phyloP scores from a whole-genome alignment of 148 eudicot species.

The Vaccinium vitisidaea region DNA sequence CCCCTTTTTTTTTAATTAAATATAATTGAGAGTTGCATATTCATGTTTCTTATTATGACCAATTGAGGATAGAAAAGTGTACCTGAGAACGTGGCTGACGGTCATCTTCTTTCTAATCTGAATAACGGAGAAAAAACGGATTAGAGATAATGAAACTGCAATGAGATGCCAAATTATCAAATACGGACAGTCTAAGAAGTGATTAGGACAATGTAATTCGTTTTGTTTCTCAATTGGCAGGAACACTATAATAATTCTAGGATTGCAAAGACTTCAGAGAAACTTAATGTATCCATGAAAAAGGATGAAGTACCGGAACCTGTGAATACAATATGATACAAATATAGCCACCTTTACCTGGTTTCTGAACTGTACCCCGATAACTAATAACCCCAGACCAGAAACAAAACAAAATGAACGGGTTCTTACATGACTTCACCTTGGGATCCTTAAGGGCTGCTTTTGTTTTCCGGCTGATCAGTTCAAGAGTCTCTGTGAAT shows the following conservation, averaged over 20 bases:
- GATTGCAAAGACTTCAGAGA: conserved; percentile 10
- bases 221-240: conserved; percentile 2
- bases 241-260: not conserved
- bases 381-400: not conserved
- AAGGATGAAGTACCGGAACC: not conserved
- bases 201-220: not conserved
- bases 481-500: conserved; percentile 67
- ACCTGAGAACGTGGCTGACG: conserved; percentile 69
- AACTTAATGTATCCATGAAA: not conserved
- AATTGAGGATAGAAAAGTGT: conserved; percentile 15
- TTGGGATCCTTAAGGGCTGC: conserved; percentile 94
- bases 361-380: not conserved
- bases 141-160: conserved; percentile 10
- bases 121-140: conserved; percentile 15
- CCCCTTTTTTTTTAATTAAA: not conserved
- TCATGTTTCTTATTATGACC: not conserved
- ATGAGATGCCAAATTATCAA: not conserved
- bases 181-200: not conserved
- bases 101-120: conserved; percentile 79
- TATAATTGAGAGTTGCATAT: not conserved
- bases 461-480: conserved; percentile 67
- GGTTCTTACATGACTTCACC: conserved; percentile 98
- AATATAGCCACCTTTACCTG: not conserved
- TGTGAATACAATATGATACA: not conserved
- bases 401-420: conserved; percentile 18